Base-by-base conservation (phyloP, 352 stramenopile genomes). In the Phytopythium cucurbitacearum region DNA sequence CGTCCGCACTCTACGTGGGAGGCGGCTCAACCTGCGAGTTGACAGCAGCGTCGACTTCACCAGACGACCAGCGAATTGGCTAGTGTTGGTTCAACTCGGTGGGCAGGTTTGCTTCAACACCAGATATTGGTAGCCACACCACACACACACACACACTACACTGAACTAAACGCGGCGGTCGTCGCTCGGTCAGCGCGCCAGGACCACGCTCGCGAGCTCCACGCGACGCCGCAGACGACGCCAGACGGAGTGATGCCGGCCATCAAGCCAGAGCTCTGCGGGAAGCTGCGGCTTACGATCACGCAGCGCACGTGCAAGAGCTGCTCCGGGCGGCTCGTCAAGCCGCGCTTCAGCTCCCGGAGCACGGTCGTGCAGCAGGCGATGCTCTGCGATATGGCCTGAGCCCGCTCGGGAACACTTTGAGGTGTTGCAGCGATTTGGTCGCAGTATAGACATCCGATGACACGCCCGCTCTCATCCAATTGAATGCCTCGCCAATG, bases 211-310 rank as follows among this genome's bases (percentile, higher is more conserved):
- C 42, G 8, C 3, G 42, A 28, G 13, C 16, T 3, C 42, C 42
- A 48, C 42, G 42, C 3, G 3, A 48, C 42, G 3, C 42, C 42
- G 42, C 21, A 33, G 42, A 48, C 42, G 42, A 48, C 42, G 16
- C 42, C 42, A 11, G 42, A 9, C 7, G 21, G 15, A 10, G 42
- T 48, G 16, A 48, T 11, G 42, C 42, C 42, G 4, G 42, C 42
- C 16, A 48, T 1, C 21, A 48, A 4, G 15, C 42, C 42, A 7
- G 16, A 36, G 5, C 15, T 12, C 42, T n/a, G 13, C 8, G 16
- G 15, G 21, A 48, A 48, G 9, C 35, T 28, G 42, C 13, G 42
- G 42, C 8, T 8, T 28, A 10, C 33, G 16, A 16, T 16, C 3
- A 36, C 42, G 21, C 42, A 48, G 42, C 15, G 16, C 8, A 48